Percentiles rank a stretch among this genome's conserved stretches.
Conservation (phyloP, 345 rosid species). For the Abelmoschus esculentus region DNA sequence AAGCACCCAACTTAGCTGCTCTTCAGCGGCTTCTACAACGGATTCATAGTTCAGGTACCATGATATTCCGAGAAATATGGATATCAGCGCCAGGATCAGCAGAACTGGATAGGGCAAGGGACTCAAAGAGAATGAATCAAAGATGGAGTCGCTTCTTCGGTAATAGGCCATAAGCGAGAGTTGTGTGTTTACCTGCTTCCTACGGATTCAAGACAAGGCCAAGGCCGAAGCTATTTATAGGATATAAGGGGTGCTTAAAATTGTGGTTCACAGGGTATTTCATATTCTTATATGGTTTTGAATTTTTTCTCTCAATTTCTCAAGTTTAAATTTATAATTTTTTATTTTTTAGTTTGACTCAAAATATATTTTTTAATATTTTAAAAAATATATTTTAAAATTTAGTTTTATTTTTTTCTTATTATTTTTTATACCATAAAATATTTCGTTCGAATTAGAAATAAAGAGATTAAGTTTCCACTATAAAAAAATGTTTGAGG, state of each 20-base stretch:
- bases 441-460: too few species aligned
- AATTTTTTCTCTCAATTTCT: neutral
- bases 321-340: neutral
- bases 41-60: constrained; percentile 64
- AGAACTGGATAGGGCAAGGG: constrained; percentile 94
- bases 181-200: neutral
- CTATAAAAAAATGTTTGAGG: neutral
- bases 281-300: neutral
- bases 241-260: neutral
- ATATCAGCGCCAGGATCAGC: constrained; percentile 46
- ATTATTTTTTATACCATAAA: too few species aligned
- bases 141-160: constrained; percentile 44
- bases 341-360: too few species aligned
- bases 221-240: constrained; percentile 13
- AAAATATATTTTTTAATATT: too few species aligned
- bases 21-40: constrained; percentile 43
- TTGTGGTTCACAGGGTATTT: neutral
- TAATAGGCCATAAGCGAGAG: constrained; percentile 23
- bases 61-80: constrained; percentile 50
- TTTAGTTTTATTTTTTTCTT: too few species aligned
- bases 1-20: constrained; percentile 51
- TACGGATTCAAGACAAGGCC: neutral
- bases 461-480: too few species aligned
- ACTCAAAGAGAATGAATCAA: constrained; percentile 54
- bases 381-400: too few species aligned